Evolutionary conservation across 441 rosid genomes (phyloP).

Genomic region (Populus hybrid): DNA sequence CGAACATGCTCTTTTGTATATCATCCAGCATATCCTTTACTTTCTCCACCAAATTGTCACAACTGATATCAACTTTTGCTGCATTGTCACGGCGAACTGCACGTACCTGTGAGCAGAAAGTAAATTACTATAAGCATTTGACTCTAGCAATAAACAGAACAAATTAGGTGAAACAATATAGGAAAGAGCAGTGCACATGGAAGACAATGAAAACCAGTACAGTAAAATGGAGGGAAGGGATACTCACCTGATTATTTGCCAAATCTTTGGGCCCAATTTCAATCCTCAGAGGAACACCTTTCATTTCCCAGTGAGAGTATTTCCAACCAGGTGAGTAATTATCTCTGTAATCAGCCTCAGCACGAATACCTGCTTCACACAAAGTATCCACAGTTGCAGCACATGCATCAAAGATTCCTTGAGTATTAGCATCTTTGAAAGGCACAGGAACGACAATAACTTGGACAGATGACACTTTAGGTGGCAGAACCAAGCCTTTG

Average conservation of each 20-base stretch:
- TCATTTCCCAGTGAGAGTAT: slow-evolving; percentile 98
- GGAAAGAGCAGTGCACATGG: neutral
- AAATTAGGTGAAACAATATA: neutral
- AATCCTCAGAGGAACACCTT: slow-evolving; percentile 95
- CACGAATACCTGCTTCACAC: slow-evolving; percentile 67
- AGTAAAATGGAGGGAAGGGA: slow-evolving; percentile 1
- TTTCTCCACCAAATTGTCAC: slow-evolving; percentile 58
- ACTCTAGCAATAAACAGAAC: neutral
- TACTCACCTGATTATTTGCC: slow-evolving; percentile 72
- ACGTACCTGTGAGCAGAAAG: slow-evolving; percentile 54
- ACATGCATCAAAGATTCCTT: slow-evolving; percentile 88
- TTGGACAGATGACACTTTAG: slow-evolving; percentile 87
- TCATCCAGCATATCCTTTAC: slow-evolving; percentile 52
- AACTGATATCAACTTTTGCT: slow-evolving; percentile 62
- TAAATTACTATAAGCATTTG: slow-evolving; percentile 4
- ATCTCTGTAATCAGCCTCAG: slow-evolving; percentile 81
- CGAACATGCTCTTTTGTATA: slow-evolving; percentile 68
- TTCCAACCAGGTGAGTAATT: slow-evolving; percentile 99
- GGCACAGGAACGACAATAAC: slow-evolving; percentile 92
- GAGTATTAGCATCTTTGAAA: slow-evolving; percentile 83
- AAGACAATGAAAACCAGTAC: slow-evolving; percentile 7
- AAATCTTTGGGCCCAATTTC: slow-evolving; percentile 97
- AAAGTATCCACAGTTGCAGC: slow-evolving; percentile 61
- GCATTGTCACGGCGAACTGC: slow-evolving; percentile 90
- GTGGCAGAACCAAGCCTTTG: slow-evolving; percentile 86